These are phyloP conservation scores for Bombardia bombarda DNA, from an alignment of 495 filamentous ascomycete genomes.

Conservation along the genomic window DNA sequence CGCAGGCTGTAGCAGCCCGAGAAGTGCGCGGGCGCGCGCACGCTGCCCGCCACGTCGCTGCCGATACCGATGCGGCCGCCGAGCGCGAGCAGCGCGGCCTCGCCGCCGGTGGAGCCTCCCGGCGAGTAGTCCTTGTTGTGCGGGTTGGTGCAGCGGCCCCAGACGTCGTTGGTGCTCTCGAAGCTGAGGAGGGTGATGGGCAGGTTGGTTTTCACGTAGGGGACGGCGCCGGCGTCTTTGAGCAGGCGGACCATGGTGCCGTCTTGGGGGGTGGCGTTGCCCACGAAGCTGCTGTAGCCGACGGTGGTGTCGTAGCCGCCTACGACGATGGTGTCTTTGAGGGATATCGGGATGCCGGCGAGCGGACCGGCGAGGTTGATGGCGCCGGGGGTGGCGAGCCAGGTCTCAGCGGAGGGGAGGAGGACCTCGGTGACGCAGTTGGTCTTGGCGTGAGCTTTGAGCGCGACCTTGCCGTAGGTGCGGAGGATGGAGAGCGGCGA, in stretches of 20 bases:
- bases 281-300: conserved; percentile 67
- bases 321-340: conserved; percentile 85
- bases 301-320: conserved; percentile 82
- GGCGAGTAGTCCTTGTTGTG: conserved; percentile 78
- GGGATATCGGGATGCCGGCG: conserved; percentile 79
- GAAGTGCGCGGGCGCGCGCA: conserved; percentile 84
- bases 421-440: conserved; percentile 92
- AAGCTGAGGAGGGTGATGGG: conserved; percentile 88
- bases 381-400: conserved; percentile 35
- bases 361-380: conserved; percentile 66
- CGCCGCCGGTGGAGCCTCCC: conserved; percentile 87
- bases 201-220: conserved; percentile 93
- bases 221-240: conserved; percentile 91
- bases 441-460: conserved; percentile 77
- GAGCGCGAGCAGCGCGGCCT: conserved; percentile 74
- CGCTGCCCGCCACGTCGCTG: conserved; percentile 88
- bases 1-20: conserved; percentile 83
- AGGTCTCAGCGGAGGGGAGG: conserved; percentile 70
- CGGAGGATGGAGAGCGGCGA: conserved; percentile 67
- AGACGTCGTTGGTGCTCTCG: conserved; percentile 85
- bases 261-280: conserved; percentile 57
- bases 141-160: conserved; percentile 77
- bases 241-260: conserved; percentile 68
- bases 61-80: conserved; percentile 93
- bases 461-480: conserved; percentile 83